A percentile compares a stretch with the other conserved stretches of the same genome.
Conservation (phyloP, 345 rosid genomes). For the Raphanus sativus region DNA sequence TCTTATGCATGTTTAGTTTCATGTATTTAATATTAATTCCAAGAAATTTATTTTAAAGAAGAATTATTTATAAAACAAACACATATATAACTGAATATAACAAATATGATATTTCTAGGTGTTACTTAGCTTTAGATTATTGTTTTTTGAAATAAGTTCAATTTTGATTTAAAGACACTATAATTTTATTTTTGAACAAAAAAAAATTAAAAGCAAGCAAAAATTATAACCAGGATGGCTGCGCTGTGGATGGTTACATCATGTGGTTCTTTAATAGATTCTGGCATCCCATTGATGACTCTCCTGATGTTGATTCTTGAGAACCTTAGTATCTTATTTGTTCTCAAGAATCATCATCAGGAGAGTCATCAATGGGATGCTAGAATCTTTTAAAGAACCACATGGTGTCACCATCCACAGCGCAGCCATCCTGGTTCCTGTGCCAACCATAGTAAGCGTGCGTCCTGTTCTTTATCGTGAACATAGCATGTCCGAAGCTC, state of each 20-base stretch:
- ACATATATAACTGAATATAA: neutral
- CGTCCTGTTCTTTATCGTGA: slow-evolving; percentile 67
- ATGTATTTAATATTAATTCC: neutral
- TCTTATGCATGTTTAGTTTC: neutral
- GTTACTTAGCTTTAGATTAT: neutral
- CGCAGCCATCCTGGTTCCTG: slow-evolving; percentile 70
- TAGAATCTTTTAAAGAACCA: slow-evolving; percentile 77
- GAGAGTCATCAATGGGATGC: slow-evolving; percentile 58
- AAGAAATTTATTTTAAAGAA: neutral
- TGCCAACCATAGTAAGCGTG: slow-evolving; percentile 79
- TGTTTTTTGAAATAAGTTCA: neutral
- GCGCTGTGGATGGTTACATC: too few relatives aligned
- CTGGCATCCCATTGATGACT: too few relatives aligned
- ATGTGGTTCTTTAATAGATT: too few relatives aligned
- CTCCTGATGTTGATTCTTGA: too few relatives aligned
- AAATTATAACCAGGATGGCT: too few relatives aligned
- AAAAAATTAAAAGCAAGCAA: too few relatives aligned
- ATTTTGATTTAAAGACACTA: too few relatives aligned
- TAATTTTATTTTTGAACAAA: too few relatives aligned
- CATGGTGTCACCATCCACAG: slow-evolving; percentile 74
- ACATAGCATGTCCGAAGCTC: slow-evolving; percentile 82
- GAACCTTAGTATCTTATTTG: too few relatives aligned
- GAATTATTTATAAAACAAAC: neutral
- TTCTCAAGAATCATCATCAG: slow-evolving; percentile 13
- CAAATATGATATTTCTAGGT: too few relatives aligned